Percentiles rank a stretch among this genome's conserved stretches.
Evolutionary conservation across 2,329 filamentous ascomycete genomes (phyloP).

Genomic region (Diaporthe sp.): DNA sequence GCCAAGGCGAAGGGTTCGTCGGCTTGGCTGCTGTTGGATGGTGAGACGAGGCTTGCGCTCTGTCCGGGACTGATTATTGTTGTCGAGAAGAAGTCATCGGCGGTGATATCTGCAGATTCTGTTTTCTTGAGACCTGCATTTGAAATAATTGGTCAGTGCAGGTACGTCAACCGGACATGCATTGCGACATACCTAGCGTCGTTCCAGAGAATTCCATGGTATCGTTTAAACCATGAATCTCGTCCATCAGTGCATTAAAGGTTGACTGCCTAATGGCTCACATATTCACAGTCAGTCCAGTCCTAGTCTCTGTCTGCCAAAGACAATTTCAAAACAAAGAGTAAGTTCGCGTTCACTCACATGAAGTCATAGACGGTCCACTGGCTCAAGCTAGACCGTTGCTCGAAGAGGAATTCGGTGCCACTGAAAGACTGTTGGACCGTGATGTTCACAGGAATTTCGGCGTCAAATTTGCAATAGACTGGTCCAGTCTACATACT

Average conservation of each 20-base stretch:
- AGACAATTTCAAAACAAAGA: background rate
- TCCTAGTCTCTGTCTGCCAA: background rate
- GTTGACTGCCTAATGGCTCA: constrained; percentile 1
- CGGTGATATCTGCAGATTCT: constrained; percentile 7
- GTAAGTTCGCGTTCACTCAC: background rate
- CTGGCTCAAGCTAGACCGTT: constrained; percentile 31
- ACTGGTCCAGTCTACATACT: constrained; percentile 20
- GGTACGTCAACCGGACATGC: too few relatives aligned
- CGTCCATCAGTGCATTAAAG: constrained; percentile 5
- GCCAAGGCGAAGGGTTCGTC: constrained; percentile 8
- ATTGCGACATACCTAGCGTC: background rate
- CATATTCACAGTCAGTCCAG: background rate
- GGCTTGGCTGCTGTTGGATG: background rate
- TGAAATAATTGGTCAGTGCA: background rate
- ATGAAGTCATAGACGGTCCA: constrained; percentile 30
- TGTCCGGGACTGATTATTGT: constrained; percentile 20
- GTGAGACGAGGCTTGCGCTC: constrained; percentile 17
- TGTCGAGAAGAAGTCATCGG: constrained; percentile 27
- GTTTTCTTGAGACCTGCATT: background rate
- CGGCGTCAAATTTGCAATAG: constrained; percentile 25
- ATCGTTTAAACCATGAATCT: constrained; percentile 21
- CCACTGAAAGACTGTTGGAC: constrained; percentile 31
- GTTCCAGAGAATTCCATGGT: constrained; percentile 27
- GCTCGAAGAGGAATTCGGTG: constrained; percentile 29
- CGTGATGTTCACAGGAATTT: constrained; percentile 18